Conservation (phyloP, 2,329 filamentous ascomycete genomes). For the Mariannaea sp. region DNA sequence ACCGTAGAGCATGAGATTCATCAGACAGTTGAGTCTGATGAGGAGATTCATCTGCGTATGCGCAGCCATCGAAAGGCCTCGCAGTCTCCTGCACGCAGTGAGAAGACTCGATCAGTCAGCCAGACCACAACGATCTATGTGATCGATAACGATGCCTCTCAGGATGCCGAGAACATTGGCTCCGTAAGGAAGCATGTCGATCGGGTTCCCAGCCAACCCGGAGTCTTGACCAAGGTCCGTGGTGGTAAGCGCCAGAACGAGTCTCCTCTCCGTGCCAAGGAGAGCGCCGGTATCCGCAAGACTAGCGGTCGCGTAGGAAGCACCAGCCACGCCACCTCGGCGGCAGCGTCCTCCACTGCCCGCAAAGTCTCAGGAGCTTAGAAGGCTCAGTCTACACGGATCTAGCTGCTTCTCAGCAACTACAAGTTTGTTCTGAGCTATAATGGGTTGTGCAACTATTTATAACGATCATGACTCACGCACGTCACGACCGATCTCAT, state of each 20-base stretch:
- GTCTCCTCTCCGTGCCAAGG: slow-evolving; percentile 56
- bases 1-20: slow-evolving; percentile 61
- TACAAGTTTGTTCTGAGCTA: slow-evolving; percentile 20
- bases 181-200: slow-evolving; percentile 64
- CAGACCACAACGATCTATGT: slow-evolving; percentile 72
- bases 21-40: slow-evolving; percentile 76
- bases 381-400: slow-evolving; percentile 32
- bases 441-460: slow-evolving; percentile 31
- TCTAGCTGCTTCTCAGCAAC: slow-evolving; percentile 26
- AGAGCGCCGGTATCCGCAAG: slow-evolving; percentile 63
- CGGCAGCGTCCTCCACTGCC: slow-evolving; percentile 49
- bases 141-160: slow-evolving; percentile 69
- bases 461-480: slow-evolving; percentile 51
- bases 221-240: slow-evolving; percentile 68
- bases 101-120: slow-evolving; percentile 72
- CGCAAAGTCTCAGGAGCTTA: slow-evolving; percentile 59
- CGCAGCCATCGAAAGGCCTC: slow-evolving; percentile 68
- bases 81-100: slow-evolving; percentile 63
- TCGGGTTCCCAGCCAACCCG: slow-evolving; percentile 57
- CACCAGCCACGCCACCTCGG: slow-evolving; percentile 51
- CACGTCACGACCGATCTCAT: slow-evolving; percentile 48
- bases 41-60: slow-evolving; percentile 80
- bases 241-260: slow-evolving; percentile 61
- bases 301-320: slow-evolving; percentile 69
- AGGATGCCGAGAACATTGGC: slow-evolving; percentile 74